phyloP scores from a whole-genome alignment of 2,329 filamentous ascomycete genomes.

The Scedosporium dehoogii region DNA sequence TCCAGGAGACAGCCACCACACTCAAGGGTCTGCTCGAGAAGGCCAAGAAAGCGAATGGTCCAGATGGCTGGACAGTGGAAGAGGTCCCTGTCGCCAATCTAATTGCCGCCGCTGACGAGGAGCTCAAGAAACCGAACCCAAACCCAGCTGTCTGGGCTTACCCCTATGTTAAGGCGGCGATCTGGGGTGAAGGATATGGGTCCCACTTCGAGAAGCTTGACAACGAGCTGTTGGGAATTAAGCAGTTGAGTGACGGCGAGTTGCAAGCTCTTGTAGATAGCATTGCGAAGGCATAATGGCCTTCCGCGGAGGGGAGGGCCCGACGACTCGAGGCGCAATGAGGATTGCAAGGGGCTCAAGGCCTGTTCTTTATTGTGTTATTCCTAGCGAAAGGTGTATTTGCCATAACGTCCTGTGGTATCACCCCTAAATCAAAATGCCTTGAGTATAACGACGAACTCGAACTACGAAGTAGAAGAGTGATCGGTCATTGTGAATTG shows the following conservation, averaged over 20 bases:
- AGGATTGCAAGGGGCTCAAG: not conserved
- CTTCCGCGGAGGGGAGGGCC: too few relatives aligned
- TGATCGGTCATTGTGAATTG: too few relatives aligned
- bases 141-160: not conserved
- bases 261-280: constrained; percentile 13
- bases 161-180: constrained; percentile 1
- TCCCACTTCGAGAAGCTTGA: constrained; percentile 25
- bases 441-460: too few relatives aligned
- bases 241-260: constrained; percentile 27
- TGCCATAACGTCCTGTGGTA: too few relatives aligned
- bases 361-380: too few relatives aligned
- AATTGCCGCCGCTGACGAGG: not conserved
- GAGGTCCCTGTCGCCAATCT: not conserved
- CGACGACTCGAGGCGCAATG: not conserved
- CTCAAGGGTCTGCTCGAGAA: constrained; percentile 34
- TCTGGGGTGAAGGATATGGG: constrained; percentile 23
- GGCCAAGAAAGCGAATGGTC: constrained; percentile 37
- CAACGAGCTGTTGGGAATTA: constrained; percentile 34
- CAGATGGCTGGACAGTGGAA: constrained; percentile 17
- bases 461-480: too few relatives aligned
- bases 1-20: constrained; percentile 32
- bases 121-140: not conserved
- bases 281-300: not conserved
- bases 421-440: too few relatives aligned
- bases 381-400: too few relatives aligned